A percentile compares a stretch with the other conserved stretches of the same genome.
phyloP scores from a whole-genome alignment of 1,284 basidiomycete species.

The Apiotrichum laibachii region DNA sequence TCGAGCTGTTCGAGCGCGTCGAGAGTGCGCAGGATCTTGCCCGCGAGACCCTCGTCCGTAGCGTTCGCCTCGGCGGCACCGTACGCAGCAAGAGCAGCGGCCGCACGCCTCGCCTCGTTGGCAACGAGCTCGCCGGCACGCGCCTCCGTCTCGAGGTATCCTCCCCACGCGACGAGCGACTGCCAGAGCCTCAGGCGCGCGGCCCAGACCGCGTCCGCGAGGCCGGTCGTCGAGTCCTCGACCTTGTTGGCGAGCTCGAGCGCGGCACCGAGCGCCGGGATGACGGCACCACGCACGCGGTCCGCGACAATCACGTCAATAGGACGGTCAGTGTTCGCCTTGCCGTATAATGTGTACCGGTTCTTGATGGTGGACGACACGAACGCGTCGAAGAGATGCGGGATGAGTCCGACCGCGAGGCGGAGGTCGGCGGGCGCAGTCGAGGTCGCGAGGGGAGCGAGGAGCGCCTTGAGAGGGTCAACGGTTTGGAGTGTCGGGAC shows the following conservation, averaged over 20 bases:
- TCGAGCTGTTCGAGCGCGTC: constrained; percentile 32
- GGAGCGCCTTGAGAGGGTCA: constrained; percentile 22
- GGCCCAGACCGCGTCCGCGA: constrained; percentile 18
- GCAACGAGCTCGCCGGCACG: constrained; percentile 28
- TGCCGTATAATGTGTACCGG: constrained; percentile 35
- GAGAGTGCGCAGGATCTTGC: constrained; percentile 20
- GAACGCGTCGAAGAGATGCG: constrained; percentile 27
- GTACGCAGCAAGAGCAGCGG: constrained; percentile 20
- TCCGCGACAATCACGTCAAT: constrained; percentile 39
- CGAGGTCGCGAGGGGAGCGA: constrained; percentile 3
- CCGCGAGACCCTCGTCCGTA: constrained; percentile 18
- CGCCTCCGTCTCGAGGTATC: constrained; percentile 43
- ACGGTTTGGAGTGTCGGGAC: constrained; percentile 24
- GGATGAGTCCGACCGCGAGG: constrained; percentile 22
- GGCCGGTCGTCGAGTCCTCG: constrained; percentile 12
- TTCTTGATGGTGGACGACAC: constrained; percentile 24
- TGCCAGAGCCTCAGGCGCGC: constrained; percentile 31
- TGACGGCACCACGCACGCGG: constrained; percentile 35
- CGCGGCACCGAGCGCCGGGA: constrained; percentile 19
- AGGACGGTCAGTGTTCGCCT: constrained; percentile 25
- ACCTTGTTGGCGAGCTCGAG: constrained; percentile 22
- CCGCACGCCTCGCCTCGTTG: constrained; percentile 20
- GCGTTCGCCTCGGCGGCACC: constrained; percentile 16
- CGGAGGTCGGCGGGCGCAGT: constrained; percentile 4
- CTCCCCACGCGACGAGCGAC: constrained; percentile 38